Base-by-base conservation (phyloP, 1,139 yeast species). In the Tardiomyces depauwii region DNA sequence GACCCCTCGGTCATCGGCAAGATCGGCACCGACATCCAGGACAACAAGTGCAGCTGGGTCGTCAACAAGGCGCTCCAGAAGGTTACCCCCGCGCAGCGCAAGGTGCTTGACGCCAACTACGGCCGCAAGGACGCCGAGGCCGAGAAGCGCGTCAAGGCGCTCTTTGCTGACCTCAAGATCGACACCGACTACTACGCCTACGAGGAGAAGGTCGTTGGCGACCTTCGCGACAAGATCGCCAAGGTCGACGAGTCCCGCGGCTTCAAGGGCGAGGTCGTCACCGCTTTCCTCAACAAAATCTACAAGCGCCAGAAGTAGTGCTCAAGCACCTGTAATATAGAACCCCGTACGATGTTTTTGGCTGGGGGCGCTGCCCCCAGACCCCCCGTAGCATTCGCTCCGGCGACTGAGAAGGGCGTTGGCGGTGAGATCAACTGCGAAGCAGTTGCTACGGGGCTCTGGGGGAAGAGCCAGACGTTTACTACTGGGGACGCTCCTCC, bases 41-140 rank as follows among this genome's bases (percentile, higher is more conserved):
- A 93, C 67, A 93, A 93, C 77, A 93, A 93, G 70, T 93, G 98
- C 68, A 85, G 96, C 43, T 93, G 99, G 99, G 82, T 93, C 50
- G 77, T 93, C 59, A 91, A 91, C 74, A 86, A 87, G 60, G 98
- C 98, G 9, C 76, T 93, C 58, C 76, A 82, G 64, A 72, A 80
- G 56, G 93, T 79, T 45, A 74, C 78, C 30, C 77, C 87, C 43
- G 93, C 80, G 55, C 97, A 93, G 71, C 82, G 97, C 66, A 65
- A 73, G 58, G 53, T 83, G 10, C 76, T 93, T 55, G 97, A 91
- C 61, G 80, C 75, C 43, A 86, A 91, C 72, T 93, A 93, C 64
- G 99, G 98, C 56, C 73, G 77, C 60, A 89, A 88, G 69, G 80
- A 84, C 60, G 69, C 78, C 47, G 77, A 64, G 39, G 72, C 76